A percentile compares a stretch with the other conserved stretches of the same genome.
Conservation (phyloP, 441 rosid genomes). For the Macaranga tanarius region DNA sequence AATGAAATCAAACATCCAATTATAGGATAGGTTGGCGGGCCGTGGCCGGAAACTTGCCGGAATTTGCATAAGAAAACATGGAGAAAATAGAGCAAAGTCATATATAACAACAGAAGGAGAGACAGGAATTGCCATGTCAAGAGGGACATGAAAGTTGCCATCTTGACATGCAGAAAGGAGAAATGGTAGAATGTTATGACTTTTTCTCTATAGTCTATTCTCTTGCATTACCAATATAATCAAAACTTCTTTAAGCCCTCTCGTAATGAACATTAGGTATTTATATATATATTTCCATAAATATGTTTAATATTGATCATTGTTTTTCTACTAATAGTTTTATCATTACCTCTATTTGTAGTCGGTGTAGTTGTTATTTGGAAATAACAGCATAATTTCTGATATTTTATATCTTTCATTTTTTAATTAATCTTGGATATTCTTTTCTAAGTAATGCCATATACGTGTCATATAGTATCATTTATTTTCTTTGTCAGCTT, state of each 20-base stretch:
- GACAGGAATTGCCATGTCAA: conserved; percentile 28
- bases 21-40: conserved; percentile 61
- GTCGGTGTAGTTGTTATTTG: too few species aligned
- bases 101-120: conserved; percentile 25
- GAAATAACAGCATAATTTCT: too few species aligned
- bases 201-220: background rate
- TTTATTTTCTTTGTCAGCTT: background rate
- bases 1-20: conserved; percentile 73
- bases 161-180: conserved; percentile 22
- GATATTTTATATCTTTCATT: too few species aligned
- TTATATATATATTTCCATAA: background rate
- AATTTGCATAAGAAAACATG: conserved; percentile 21
- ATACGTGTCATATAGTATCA: background rate
- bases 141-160: conserved; percentile 29
- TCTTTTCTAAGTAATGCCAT: background rate
- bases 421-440: too few species aligned
- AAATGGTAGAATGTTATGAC: conserved; percentile 2
- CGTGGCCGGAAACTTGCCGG: conserved; percentile 27
- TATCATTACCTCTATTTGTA: too few species aligned
- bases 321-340: too few species aligned
- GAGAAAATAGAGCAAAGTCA: conserved; percentile 23
- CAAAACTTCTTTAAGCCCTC: background rate
- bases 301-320: too few species aligned
- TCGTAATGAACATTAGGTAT: background rate
- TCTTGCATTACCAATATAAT: background rate